phyloP scores from a whole-genome alignment of 495 filamentous ascomycete species.

The Tuber calosporum region DNA sequence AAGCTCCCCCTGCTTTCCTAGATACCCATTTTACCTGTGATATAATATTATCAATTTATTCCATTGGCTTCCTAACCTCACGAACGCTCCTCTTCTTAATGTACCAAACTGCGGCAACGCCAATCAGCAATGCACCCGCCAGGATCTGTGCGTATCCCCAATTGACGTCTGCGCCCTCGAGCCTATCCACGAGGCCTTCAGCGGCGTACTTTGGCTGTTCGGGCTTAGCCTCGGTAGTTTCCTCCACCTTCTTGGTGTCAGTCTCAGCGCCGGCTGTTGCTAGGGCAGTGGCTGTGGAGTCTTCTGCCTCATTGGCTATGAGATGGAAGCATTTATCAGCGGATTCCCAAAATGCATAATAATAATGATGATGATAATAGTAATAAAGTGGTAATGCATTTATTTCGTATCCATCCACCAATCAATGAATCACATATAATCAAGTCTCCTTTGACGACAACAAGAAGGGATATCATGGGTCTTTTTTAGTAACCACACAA shows the following conservation, averaged over 20 bases:
- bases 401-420: not conserved
- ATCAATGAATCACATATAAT: not conserved
- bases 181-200: constrained; percentile 24
- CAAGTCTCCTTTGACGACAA: not conserved
- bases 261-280: not conserved
- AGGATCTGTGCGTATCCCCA: constrained; percentile 34
- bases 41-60: constrained; percentile 20
- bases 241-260: not conserved
- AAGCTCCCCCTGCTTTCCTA: not conserved
- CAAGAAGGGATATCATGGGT: not conserved
- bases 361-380: not conserved
- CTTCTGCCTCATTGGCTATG: not conserved
- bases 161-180: constrained; percentile 28
- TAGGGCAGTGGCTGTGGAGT: not conserved
- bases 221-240: not conserved
- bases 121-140: constrained; percentile 28
- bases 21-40: not conserved
- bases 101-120: constrained; percentile 30
- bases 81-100: constrained; percentile 19
- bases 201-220: not conserved
- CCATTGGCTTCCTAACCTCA: constrained; percentile 20
- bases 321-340: not conserved
- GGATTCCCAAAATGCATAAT: not conserved
- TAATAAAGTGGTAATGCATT: constrained; percentile 1
- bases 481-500: not conserved